Evolutionary conservation across 768 basidiomycete genomes (phyloP).

Genomic region (Termitomyces sp.): DNA sequence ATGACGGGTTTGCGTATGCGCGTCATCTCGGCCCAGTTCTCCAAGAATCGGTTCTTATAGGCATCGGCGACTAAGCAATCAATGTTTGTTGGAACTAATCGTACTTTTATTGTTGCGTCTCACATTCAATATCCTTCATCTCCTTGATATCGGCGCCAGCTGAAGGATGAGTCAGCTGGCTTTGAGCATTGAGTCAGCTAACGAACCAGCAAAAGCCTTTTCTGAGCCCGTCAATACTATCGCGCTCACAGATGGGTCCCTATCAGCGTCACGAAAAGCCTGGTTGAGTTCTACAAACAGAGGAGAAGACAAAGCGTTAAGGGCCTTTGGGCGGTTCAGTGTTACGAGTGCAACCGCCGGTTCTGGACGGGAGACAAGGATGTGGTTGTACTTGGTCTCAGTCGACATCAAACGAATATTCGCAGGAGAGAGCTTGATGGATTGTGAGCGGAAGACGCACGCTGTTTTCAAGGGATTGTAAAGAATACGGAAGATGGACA

Average conservation of each 20-base stretch:
- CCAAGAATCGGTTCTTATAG: constrained; percentile 81
- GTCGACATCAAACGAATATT: constrained; percentile 44
- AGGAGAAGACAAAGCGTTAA: constrained; percentile 82
- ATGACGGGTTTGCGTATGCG: constrained; percentile 88
- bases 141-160: constrained; percentile 99
- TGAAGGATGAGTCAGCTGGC: constrained; percentile 20
- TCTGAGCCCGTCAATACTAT: constrained; percentile 92
- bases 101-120: constrained; percentile 17
- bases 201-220: constrained; percentile 87
- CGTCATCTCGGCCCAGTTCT: constrained; percentile 73
- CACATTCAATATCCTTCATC: constrained; percentile 95
- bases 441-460: constrained; percentile 5
- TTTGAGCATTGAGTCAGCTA: not conserved
- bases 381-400: constrained; percentile 47
- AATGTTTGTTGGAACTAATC: not conserved
- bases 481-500: constrained; percentile 18
- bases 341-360: constrained; percentile 74
- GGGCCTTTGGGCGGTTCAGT: constrained; percentile 82
- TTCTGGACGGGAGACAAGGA: constrained; percentile 64
- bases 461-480: constrained; percentile 12
- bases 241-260: constrained; percentile 68
- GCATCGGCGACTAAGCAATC: constrained; percentile 65
- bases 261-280: constrained; percentile 66
- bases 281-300: constrained; percentile 79
- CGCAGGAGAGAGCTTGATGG: constrained; percentile 6